These are phyloP conservation scores for Brassica hybrid DNA, from an alignment of 441 rosid species.

Conservation along the genomic window DNA sequence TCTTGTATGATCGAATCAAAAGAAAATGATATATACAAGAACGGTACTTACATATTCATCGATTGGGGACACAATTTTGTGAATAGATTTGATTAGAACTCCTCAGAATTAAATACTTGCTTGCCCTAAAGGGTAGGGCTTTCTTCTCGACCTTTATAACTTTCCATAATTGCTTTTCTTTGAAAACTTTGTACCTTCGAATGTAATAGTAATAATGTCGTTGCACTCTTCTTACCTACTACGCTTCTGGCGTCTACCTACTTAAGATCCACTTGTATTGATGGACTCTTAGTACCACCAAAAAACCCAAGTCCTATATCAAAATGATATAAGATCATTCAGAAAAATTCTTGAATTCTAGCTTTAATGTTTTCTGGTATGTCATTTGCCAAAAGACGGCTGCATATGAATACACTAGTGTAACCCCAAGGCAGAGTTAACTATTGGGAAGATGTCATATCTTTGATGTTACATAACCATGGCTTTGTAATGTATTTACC, in stretches of 20 bases:
- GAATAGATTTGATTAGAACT: constrained; percentile 21
- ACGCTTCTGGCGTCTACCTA: constrained; percentile 32
- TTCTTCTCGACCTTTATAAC: constrained; percentile 37
- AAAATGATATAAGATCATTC: constrained; percentile 31
- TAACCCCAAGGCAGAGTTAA: neutral
- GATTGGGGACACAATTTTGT: constrained; percentile 29
- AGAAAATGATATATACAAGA: constrained; percentile 15
- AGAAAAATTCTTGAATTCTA: neutral
- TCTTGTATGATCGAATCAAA: constrained; percentile 30
- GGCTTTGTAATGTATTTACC: too few relatives aligned
- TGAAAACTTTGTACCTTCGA: constrained; percentile 34
- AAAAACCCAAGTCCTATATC: constrained; percentile 24
- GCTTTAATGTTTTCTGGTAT: neutral
- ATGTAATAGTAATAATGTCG: constrained; percentile 31
- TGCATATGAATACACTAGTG: neutral
- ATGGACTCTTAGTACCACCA: constrained; percentile 11
- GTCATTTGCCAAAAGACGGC: constrained; percentile 10
- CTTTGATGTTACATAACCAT: constrained; percentile 1
- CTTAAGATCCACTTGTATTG: constrained; percentile 21
- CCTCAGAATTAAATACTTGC: constrained; percentile 30
- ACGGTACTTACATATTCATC: constrained; percentile 31
- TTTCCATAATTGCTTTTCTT: constrained; percentile 22
- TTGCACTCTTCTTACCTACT: constrained; percentile 38
- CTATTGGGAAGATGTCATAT: constrained; percentile 26
- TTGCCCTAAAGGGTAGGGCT: constrained; percentile 45